Percentiles rank a stretch among this genome's conserved stretches.
Evolutionary conservation across 2,329 filamentous ascomycete species (phyloP).

Genomic region (Fragosphaeria purpurea): DNA sequence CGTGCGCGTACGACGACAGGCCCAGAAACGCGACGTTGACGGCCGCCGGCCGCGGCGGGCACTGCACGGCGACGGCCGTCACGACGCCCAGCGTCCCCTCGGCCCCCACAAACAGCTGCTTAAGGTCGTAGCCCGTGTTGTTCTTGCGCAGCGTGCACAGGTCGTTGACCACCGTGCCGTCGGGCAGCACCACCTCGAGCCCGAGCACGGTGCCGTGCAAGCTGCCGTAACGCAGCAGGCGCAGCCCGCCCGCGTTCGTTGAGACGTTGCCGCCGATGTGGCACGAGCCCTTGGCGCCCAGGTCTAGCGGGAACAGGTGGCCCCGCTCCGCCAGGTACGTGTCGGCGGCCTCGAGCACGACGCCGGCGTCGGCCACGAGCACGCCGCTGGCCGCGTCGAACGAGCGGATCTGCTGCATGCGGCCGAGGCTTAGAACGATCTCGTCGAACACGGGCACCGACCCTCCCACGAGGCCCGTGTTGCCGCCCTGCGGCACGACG

Average conservation of each 20-base stretch:
- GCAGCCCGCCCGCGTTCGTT: slow-evolving; percentile 87
- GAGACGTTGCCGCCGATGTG: slow-evolving; percentile 93
- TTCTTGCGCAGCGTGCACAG: slow-evolving; percentile 87
- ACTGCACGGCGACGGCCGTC: slow-evolving; percentile 80
- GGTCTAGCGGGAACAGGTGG: slow-evolving; percentile 89
- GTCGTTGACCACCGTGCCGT: slow-evolving; percentile 86
- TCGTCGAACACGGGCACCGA: slow-evolving; percentile 97
- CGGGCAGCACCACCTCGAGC: slow-evolving; percentile 84
- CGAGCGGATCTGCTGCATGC: slow-evolving; percentile 83
- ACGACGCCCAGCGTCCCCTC: slow-evolving; percentile 94
- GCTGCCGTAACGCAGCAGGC: slow-evolving; percentile 85
- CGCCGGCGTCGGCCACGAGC: slow-evolving; percentile 81
- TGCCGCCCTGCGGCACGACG: slow-evolving; percentile 93
- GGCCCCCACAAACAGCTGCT: slow-evolving; percentile 91
- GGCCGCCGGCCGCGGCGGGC: slow-evolving; percentile 75
- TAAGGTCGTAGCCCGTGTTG: slow-evolving; percentile 96
- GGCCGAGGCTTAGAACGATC: slow-evolving; percentile 82
- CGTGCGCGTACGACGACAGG: slow-evolving; percentile 80
- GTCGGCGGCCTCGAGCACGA: slow-evolving; percentile 83
- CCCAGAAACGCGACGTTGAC: slow-evolving; percentile 95
- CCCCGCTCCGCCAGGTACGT: slow-evolving; percentile 71
- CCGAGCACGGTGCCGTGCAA: slow-evolving; percentile 89
- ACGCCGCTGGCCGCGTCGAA: slow-evolving; percentile 92
- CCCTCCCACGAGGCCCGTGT: slow-evolving; percentile 90
- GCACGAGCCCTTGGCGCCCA: slow-evolving; percentile 96